Percentiles rank a stretch among this genome's conserved stretches.
Evolutionary conservation across 768 basidiomycete species (phyloP).

Genomic region (Boletus sp.): DNA sequence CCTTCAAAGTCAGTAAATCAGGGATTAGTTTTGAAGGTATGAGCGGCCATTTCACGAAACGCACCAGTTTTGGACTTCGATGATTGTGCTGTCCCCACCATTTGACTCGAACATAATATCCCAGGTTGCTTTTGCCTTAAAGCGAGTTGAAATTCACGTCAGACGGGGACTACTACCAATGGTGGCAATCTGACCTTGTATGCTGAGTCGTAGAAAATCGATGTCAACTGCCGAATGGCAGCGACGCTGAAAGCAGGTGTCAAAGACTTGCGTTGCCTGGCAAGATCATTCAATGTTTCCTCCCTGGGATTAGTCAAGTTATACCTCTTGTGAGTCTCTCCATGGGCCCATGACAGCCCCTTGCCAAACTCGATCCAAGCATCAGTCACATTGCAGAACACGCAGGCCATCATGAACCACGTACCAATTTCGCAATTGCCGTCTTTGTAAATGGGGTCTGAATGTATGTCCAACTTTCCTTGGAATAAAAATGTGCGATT

Average conservation of each 20-base stretch:
- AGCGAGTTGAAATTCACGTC: neutral
- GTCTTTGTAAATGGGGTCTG: conserved; percentile 34
- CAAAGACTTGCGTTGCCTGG: conserved; percentile 36
- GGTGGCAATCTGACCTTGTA: conserved; percentile 4
- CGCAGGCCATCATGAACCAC: neutral
- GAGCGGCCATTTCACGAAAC: neutral
- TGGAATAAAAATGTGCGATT: conserved; percentile 4
- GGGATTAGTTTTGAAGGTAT: neutral
- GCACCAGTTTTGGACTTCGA: conserved; percentile 37
- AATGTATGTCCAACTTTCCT: conserved; percentile 33
- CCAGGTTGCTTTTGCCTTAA: conserved; percentile 17
- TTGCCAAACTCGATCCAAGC: conserved; percentile 13
- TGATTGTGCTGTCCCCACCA: conserved; percentile 16
- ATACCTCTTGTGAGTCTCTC: neutral
- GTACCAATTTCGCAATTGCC: conserved; percentile 30
- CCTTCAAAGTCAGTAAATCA: neutral
- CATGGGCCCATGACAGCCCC: conserved; percentile 22
- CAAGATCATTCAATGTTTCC: neutral
- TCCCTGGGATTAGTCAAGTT: conserved; percentile 12
- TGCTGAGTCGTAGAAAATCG: conserved; percentile 39
- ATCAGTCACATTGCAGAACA: neutral
- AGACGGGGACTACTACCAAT: neutral
- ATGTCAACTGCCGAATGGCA: conserved; percentile 34
- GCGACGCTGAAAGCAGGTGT: conserved; percentile 37
- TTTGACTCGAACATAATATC: conserved; percentile 20